Evolutionary conservation across 2,329 filamentous ascomycete species (phyloP).

Genomic region (Malbranchea zuffiana): DNA sequence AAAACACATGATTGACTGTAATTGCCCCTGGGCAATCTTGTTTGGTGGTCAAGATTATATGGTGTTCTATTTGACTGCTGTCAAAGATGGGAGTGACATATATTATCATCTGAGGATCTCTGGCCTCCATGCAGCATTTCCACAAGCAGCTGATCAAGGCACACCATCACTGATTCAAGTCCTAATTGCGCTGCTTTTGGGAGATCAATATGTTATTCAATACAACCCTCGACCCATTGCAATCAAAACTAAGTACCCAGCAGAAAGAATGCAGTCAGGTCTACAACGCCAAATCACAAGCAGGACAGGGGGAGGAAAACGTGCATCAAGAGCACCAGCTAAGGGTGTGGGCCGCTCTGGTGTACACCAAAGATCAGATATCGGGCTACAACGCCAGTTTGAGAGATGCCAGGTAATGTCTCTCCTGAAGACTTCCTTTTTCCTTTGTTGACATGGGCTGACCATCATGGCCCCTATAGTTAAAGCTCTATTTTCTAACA

Average conservation of each 20-base stretch:
- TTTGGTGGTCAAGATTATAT: not conserved
- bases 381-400: no score
- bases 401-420: no score
- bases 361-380: no score
- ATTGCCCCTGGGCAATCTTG: not conserved
- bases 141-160: not conserved
- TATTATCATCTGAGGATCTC: not conserved
- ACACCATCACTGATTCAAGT: not conserved
- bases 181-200: not conserved
- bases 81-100: not conserved
- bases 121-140: not conserved
- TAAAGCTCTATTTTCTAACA: not conserved
- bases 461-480: no score
- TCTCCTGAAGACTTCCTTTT: no score
- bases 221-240: not conserved
- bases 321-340: no score
- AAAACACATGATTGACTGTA: not conserved
- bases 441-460: no score
- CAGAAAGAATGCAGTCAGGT: no score
- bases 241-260: not conserved
- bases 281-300: no score
- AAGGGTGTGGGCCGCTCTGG: no score
- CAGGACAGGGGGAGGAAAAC: no score
- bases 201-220: not conserved
- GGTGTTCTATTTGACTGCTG: not conserved